These are phyloP conservation scores for Tilletia caries DNA, from an alignment of 1,284 basidiomycete genomes.

Conservation along the genomic window DNA sequence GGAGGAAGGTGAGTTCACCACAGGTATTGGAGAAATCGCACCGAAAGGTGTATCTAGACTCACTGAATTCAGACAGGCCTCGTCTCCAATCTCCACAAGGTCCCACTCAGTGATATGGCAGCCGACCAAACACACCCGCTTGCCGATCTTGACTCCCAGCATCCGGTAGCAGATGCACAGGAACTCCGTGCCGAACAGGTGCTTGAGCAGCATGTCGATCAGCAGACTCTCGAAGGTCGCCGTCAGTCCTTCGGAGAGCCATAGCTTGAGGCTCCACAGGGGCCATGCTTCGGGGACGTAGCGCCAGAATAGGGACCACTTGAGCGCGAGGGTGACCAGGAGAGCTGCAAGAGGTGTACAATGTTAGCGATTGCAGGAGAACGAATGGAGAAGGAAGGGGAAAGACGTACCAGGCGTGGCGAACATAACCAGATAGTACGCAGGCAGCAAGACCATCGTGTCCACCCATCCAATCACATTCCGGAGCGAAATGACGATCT, in stretches of 20 bases:
- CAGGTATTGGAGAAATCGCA: no score
- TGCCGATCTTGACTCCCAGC: conserved; percentile 17
- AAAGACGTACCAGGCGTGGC: not conserved
- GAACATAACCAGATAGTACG: conserved; percentile 17
- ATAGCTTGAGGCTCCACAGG: conserved; percentile 17
- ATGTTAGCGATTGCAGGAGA: no score
- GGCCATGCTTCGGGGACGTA: conserved; percentile 17
- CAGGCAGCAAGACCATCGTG: conserved; percentile 13
- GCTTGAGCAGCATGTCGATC: not conserved
- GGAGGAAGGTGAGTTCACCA: no score
- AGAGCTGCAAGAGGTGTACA: not conserved
- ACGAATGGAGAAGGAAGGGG: no score
- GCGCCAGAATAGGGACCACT: conserved; percentile 16
- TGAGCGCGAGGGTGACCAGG: conserved; percentile 8
- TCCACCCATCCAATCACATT: conserved; percentile 3
- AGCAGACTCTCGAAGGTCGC: conserved; percentile 14
- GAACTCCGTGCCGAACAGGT: conserved; percentile 17
- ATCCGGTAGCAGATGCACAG: conserved; percentile 13
- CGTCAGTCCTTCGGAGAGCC: conserved; percentile 17
- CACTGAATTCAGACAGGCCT: conserved; percentile 14
- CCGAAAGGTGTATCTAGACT: no score
- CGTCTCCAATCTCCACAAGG: conserved; percentile 15
- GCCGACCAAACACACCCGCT: conserved; percentile 2
- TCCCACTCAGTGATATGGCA: conserved; percentile 19
- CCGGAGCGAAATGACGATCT: not conserved